Evolutionary conservation across 345 rosid genomes (phyloP), one percentile per base, ranked within the genome.

Genomic region (Rhodamnia argentea): DNA sequence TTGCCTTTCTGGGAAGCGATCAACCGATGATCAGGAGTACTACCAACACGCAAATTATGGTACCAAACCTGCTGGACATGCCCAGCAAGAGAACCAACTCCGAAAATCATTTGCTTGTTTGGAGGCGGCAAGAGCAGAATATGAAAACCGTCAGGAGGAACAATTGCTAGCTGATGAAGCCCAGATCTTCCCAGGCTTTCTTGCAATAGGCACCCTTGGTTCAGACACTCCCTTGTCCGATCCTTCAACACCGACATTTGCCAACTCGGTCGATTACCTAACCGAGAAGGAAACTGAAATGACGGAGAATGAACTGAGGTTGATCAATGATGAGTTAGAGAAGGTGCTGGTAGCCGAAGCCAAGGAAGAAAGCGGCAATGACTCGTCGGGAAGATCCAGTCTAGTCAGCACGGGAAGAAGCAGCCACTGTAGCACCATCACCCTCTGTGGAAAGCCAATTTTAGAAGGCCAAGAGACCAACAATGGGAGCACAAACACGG

Each of bases 171-270:
- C 91, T 82, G 93, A 90, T 74, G 89, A 90, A 55, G 89, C 95
- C 64, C 95, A 94, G 86, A 88, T 93, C 83, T 95, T 95, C 90
- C 94, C 94, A 57, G 98, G 98, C 40, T 95, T 95, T 86, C 96
- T 94, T 74, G 95, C 98, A 23, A 95, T 94, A 26, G 97, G 98
- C 1, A 94, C 97, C 75, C 90, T 95, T 60, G 98, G 97, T 82
- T 92, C 92, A 15, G 96, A 95, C 64, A 87, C 92, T 53, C 85
- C 86, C 74, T 86, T 76, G 82, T 85, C 91, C 1, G 89, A 88
- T 26, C 97, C 95, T 18, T 89, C 97, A 55, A 94, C 96, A 23
- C 98, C 98, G 55, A 91, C 98, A 75, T 94, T 95, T 85, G 84
- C 92, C 51, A 86, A 93, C 88, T 93, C 95, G 13, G 88, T 93